Evolutionary conservation across 2,329 filamentous ascomycete species (phyloP), one percentile per base, ranked within the genome.

Genomic region (Pleomassaria siparia): DNA sequence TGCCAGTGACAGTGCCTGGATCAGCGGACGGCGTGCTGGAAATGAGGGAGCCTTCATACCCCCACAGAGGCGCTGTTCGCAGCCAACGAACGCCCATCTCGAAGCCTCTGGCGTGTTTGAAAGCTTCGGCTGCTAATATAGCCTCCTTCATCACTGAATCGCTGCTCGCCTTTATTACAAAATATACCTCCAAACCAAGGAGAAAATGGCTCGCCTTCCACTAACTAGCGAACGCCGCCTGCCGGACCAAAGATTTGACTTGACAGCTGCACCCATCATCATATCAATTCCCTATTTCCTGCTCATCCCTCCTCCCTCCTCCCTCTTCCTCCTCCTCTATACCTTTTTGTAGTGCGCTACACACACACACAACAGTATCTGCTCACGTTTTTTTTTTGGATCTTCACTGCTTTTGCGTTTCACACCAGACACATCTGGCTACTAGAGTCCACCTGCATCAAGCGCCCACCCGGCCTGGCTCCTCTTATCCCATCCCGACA

Each of bases 381-480:
- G 48, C 41, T 44, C n/a, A n/a, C n/a, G n/a, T n/a, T n/a, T n/a
- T 47, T 44, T 33, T 51, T 58, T 64, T 57, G 60, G 55, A 53
- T 20, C 13, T 44, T 49, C 48, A 44, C 51, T 51, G 49, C 55
- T 53, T 54, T 57, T 41, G 55, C 56, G 63, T 66, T 67, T 66
- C 59, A 63, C 53, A 53, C 57, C 49, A 42, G 53, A 53, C 54
- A 48, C 46, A 56, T 60, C 51, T 58, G 54, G 46, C 62, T 57
- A 64, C 56, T 62, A 55, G 45, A 46, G 55, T 47, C 40, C 32
- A 20, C 50, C 54, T 51, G 51, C 62, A 54, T 55, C 67, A 69
- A 63, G 65, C 66, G 65, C 66, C 56, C n/a, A n/a, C n/a, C 54
- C 58, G 62, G 52, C 62, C 57, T 48, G 54, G 50, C 50, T 56